Evolutionary conservation across 2,329 filamentous ascomycete species (phyloP).

Genomic region (Penicillium sp.): DNA sequence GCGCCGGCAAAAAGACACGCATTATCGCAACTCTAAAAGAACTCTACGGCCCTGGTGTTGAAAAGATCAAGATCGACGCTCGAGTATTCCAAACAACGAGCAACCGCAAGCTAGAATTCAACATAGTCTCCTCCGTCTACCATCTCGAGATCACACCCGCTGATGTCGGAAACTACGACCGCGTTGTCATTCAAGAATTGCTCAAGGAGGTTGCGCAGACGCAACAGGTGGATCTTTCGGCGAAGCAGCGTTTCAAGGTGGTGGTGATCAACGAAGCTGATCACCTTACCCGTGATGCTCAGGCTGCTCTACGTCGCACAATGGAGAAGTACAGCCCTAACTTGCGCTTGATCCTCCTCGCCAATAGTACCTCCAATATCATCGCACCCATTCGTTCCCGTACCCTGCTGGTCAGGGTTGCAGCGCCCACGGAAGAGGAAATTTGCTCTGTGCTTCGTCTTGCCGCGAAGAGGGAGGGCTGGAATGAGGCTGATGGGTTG

Average conservation of each 20-base stretch:
- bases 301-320: constrained; percentile 88
- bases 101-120: constrained; percentile 98
- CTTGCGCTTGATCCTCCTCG: constrained; percentile 82
- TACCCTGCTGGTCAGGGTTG: constrained; percentile 86
- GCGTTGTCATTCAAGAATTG: constrained; percentile 92
- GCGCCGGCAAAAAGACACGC: constrained; percentile 95
- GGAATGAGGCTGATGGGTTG: constrained; percentile 72
- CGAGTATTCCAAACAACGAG: constrained; percentile 93
- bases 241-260: constrained; percentile 93
- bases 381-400: constrained; percentile 96
- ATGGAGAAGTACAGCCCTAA: constrained; percentile 99
- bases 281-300: constrained; percentile 87
- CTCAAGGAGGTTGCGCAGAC: constrained; percentile 98
- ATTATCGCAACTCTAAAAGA: constrained; percentile 95
- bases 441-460: constrained; percentile 73
- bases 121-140: constrained; percentile 95
- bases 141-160: constrained; percentile 98
- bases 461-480: constrained; percentile 77
- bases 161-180: constrained; percentile 93
- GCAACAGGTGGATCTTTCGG: constrained; percentile 92
- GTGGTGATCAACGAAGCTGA: constrained; percentile 99
- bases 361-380: constrained; percentile 96
- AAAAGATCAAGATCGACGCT: constrained; percentile 99
- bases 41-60: constrained; percentile 92
- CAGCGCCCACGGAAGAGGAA: constrained; percentile 81